Conservation (phyloP, 1,284 basidiomycete genomes). For the Puccinia coronata region DNA sequence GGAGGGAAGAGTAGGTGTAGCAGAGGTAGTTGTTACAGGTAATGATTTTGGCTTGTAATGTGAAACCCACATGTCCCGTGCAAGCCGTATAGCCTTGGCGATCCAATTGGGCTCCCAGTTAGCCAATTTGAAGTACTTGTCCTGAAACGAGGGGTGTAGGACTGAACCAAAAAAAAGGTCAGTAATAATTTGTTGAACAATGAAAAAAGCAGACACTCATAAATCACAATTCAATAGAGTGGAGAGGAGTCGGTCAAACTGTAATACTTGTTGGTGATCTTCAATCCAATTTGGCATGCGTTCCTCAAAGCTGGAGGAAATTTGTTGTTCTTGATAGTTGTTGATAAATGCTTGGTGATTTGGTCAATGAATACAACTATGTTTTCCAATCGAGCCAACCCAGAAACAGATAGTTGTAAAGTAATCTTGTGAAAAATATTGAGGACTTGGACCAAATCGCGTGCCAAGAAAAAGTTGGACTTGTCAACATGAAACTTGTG, state of each 20-base stretch:
- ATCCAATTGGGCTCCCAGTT: slow-evolving; percentile 13
- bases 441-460: not conserved
- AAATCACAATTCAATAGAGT: not conserved
- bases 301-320: slow-evolving; percentile 20
- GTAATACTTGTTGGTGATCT: slow-evolving; percentile 2
- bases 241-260: not conserved
- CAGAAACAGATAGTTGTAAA: not conserved
- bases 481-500: not conserved
- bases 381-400: not conserved
- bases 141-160: slow-evolving; percentile 17
- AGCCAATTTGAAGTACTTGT: slow-evolving; percentile 9
- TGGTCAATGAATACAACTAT: not conserved
- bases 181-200: too few relatives aligned
- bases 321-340: not conserved
- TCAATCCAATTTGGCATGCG: slow-evolving; percentile 2
- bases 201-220: not conserved
- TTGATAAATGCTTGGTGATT: too few relatives aligned
- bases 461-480: not conserved
- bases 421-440: not conserved
- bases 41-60: slow-evolving; percentile 24
- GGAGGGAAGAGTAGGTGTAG: not conserved
- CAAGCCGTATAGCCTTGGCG: not conserved
- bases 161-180: not conserved
- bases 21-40: not conserved
- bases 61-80: not conserved